Base-by-base conservation (phyloP, 768 basidiomycete genomes). In the Tricholoma terreum region DNA sequence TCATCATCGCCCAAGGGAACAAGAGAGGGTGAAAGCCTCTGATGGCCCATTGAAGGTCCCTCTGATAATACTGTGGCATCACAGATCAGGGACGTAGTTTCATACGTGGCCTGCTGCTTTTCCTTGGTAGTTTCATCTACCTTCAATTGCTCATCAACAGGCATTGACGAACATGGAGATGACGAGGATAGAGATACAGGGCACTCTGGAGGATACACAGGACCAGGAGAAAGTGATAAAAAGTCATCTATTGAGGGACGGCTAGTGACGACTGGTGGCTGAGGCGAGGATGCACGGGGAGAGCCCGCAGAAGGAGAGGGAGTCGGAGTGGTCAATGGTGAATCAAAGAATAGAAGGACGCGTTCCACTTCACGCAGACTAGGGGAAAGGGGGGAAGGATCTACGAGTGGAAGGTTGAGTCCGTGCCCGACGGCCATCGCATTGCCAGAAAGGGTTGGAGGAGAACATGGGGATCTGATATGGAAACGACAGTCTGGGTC, bases 331-430 rank as follows among this genome's bases (percentile, higher is more conserved):
- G 68, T 63, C 35, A 74, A 68, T 62, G 77, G 71, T 19, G 79
- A 75, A 63, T 81, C 79, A 54, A 81, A 73, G 34, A 72, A 73
- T 33, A 77, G 75, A 34, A 75, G 71, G 59, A 72, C 74, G 21
- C 17, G 30, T 21, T 56, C 49, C 7, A 30, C n/a, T 49, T 31
- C 15, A 49, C 27, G 30, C 30, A 15, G 17, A 17, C n/a, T 22
- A 31, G 46, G 30, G n/a, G 46, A 8, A 49, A 49, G 15, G 15
- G 46, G 27, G 15, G 27, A n/a, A 9, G 45, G 12, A 22, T 14
- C 14, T 27, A 27, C 24, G 3, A 27, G 30, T 49, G 14, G 10
- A 31, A 9, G 7, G n/a, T 9, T 10, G 4, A 9, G 30, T 31
- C 27, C n/a, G 17, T 49, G 46, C 8, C 30, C 46, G 15, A 17